Evolutionary conservation across 108 stramenopile genomes (phyloP), one percentile per base, ranked within the genome.

Genomic region (Cyclotella kingstonii): DNA sequence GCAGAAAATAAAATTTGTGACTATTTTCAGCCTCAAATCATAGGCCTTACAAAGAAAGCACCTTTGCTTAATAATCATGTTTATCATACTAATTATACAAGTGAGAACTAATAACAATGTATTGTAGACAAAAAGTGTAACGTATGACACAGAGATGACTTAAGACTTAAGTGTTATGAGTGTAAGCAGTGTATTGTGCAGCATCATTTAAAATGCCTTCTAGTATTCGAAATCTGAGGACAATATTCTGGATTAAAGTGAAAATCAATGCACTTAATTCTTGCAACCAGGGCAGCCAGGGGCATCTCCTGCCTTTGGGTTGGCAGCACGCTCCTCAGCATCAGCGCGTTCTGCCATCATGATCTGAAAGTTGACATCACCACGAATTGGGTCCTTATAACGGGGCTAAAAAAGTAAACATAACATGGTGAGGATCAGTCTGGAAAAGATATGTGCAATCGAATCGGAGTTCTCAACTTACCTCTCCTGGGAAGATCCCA

Each of bases 361-460:
- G 38, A 28, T 63, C 5, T 66, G 61, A 83, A 85, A 95, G 84
- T 63, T 85, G 44, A 84, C 83, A 77, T 91, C 89, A 31, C 79
- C 79, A 61, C 92, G 89, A 11, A 58, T 60, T 45, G 95, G 95
- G 66, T 95, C 95, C 84, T 94, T 94, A 87, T 93, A 95, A 25
- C 78, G 75, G 46, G 67, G 28, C 83, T 81, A 33, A 30, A 49
- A 54, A 41, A 66, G 46, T 43, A 70, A 25, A 52, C n/a, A n/a
- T n/a, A n/a, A n/a, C n/a, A n/a, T n/a, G n/a, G n/a, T n/a, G n/a
- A n/a, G n/a, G n/a, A n/a, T n/a, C n/a, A n/a, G n/a, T n/a, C 10
- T 11, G 14, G 31, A 45, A n/a, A 38, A 22, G 22, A 1, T 2
- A 49, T 14, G 14, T 19, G 15, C 7, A 14, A 49, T 12, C 5